Base-by-base conservation (phyloP, 2,329 filamentous ascomycete genomes). In the Alternaria sp. region DNA sequence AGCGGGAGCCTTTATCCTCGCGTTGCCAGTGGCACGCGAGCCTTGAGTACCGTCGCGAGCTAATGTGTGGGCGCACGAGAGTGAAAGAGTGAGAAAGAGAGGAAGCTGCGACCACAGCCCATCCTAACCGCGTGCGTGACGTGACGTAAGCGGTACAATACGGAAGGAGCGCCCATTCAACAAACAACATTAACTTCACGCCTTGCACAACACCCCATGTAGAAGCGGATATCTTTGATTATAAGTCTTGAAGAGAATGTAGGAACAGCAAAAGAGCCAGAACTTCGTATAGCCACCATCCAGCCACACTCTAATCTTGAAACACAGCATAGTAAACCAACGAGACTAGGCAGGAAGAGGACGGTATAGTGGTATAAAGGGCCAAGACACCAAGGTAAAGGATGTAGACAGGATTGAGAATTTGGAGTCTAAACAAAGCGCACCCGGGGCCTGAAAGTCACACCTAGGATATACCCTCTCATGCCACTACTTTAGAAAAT, bases 401-500 rank as follows among this genome's bases (percentile, higher is more conserved):
- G 66, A 73, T 71, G 65, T 73, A 72, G 74, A 77, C 73, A 74
- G 71, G 70, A 74, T 79, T 52, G 73, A 74, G 70, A 72, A 78
- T 78, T 79, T 70, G 67, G 71, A 77, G 71, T 79, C 75, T 79
- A 79, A 52, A 73, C 72, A 74, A 76, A 76, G 73, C 72, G 69
- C 66, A 64, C 66, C 67, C 71, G 68, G 67, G 68, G 67, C 67
- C 69, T 32, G 73, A 73, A 72, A 73, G 73, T 40, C 69, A 74
- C 71, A 50, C 71, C 72, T 73, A 72, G 61, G 70, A 67, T 71
- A 73, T 71, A 59, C 49, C 69, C 64, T 73, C 32, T 70, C 73
- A 74, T 74, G 69, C 73, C 70, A 67, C 65, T 9, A 52, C 30
- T 40, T 15, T 67, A 68, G 67, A 68, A 66, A 73, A 69, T 65